Base-by-base conservation (phyloP, 192 early-diverging fungal genomes). In the Mortierella claussenii region DNA sequence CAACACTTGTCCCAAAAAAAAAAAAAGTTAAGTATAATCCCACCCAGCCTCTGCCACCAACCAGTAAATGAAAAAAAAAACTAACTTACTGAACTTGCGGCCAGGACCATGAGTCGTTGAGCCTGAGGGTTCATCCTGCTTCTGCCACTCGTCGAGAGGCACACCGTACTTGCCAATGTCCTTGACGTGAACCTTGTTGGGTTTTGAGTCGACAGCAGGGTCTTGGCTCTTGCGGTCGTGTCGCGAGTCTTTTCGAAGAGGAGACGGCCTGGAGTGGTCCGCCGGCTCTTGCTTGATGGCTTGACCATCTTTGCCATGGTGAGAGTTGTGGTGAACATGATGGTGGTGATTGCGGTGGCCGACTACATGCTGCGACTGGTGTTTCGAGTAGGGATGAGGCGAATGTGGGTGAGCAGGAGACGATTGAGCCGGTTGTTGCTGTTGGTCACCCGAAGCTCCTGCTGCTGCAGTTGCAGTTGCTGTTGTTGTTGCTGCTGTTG, bases 101-200 rank as follows among this genome's bases (percentile, higher is more conserved):
- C 37, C 37, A 40, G 37, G 37, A 13, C 37, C 13, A 7, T 7
- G 13, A 40, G 37, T 51, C 13, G 63, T 34, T 12, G 15, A 28
- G n/a, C n/a, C n/a, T n/a, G n/a, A n/a, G 7, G 70, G 37, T 7
- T 45, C 56, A 18, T 76, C 73, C 4, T 55, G 58, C 42, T 67
- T 76, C 57, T 67, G 73, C 73, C 73, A 76, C 59, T 76, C 73
- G 54, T 76, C 73, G 28, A 76, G 31, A 17, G 73, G 73, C 6
- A 76, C 53, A 10, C 73, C 73, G 37, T 76, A 76, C 59, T 76
- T 76, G 57, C 73, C 73, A 56, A 76, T 76, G 20, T 76, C 64
- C 31, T 76, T 76, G 64, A 76, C 31, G 28, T 76, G 73, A 24
- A 76, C 47, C 45, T 67, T 76, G 58, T 43, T 33, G 18, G 30